Conservation (phyloP, 2,329 filamentous ascomycete genomes). For the Moelleriella libera region DNA sequence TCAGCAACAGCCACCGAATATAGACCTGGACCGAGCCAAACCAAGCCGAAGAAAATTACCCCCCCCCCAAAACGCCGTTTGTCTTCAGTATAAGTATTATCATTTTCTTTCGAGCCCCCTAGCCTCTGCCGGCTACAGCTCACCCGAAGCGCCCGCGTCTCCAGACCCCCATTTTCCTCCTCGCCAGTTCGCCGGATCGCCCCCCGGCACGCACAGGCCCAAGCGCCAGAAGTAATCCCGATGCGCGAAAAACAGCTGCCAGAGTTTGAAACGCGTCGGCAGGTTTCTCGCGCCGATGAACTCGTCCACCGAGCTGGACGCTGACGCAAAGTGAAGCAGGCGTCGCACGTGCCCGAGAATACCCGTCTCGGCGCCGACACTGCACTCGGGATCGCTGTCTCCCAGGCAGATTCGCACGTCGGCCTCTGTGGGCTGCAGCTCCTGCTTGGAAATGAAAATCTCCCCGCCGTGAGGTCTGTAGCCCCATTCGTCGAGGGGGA, state of each 20-base stretch:
- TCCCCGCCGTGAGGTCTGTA: slow-evolving; percentile 78
- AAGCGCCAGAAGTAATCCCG: slow-evolving; percentile 94
- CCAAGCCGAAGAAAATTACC: too few relatives aligned
- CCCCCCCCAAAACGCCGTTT: too few relatives aligned
- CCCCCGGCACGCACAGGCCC: slow-evolving; percentile 75
- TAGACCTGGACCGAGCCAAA: too few relatives aligned
- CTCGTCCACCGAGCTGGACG: slow-evolving; percentile 11
- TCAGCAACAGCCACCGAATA: too few relatives aligned
- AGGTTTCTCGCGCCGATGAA: slow-evolving; percentile 28
- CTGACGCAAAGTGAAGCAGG: slow-evolving; percentile 10
- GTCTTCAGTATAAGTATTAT: too few relatives aligned
- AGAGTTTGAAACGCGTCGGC: slow-evolving; percentile 55
- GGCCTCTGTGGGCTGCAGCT: slow-evolving; percentile 49
- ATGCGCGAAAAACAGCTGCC: slow-evolving; percentile 87
- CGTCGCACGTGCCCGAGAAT: slow-evolving; percentile 13
- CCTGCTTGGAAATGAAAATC: slow-evolving; percentile 63
- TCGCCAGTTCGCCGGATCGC: slow-evolving; percentile 56
- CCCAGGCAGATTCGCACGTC: slow-evolving; percentile 65
- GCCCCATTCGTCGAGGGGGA: slow-evolving; percentile 80
- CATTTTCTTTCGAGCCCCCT: background rate
- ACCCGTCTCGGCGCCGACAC: slow-evolving; percentile 40
- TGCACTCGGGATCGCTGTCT: slow-evolving; percentile 57
- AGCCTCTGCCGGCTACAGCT: slow-evolving; percentile 11
- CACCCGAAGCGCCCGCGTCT: slow-evolving; percentile 5
- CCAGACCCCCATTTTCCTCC: slow-evolving; percentile 4